Conservation (phyloP, 169 alveolate genomes). For the Eimeria sp. region DNA sequence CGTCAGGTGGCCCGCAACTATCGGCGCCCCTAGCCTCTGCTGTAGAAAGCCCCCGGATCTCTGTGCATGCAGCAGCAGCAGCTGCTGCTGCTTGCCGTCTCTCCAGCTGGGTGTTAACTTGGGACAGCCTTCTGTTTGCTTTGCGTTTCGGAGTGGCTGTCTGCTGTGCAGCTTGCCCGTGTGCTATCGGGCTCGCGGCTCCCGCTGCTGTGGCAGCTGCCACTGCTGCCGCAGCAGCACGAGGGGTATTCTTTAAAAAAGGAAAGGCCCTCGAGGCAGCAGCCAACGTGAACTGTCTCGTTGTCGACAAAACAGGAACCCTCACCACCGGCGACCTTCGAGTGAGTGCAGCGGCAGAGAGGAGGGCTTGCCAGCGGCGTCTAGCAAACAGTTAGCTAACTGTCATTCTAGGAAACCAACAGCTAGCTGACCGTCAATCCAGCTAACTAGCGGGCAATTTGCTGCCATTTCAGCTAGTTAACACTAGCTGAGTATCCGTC, state of each 20-base stretch:
- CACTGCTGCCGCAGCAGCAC: slow-evolving; percentile 82
- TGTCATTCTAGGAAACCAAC: background rate
- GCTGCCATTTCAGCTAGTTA: background rate
- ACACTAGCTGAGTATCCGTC: background rate
- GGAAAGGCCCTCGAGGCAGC: slow-evolving; percentile 81
- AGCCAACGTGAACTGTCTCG: slow-evolving; percentile 48
- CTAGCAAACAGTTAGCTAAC: background rate
- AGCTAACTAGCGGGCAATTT: background rate
- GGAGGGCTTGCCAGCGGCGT: background rate
- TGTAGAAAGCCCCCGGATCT: background rate
- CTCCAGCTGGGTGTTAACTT: slow-evolving; percentile 37
- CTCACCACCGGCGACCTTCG: slow-evolving; percentile 85
- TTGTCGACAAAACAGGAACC: slow-evolving; percentile 85
- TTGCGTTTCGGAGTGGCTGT: slow-evolving; percentile 89
- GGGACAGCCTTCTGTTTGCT: slow-evolving; percentile 85
- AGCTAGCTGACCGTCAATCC: background rate
- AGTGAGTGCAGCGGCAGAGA: slow-evolving; percentile 83
- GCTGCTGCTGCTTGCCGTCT: slow-evolving; percentile 67
- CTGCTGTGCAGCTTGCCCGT: slow-evolving; percentile 92
- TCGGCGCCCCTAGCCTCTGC: slow-evolving; percentile 2
- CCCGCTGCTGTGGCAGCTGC: slow-evolving; percentile 85
- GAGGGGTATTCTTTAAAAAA: slow-evolving; percentile 68
- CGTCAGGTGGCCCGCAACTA: background rate
- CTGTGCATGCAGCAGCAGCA: slow-evolving; percentile 1
- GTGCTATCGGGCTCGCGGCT: slow-evolving; percentile 89